phyloP scores from a whole-genome alignment of 2,329 filamentous ascomycete species.

The Periconia sp. region DNA sequence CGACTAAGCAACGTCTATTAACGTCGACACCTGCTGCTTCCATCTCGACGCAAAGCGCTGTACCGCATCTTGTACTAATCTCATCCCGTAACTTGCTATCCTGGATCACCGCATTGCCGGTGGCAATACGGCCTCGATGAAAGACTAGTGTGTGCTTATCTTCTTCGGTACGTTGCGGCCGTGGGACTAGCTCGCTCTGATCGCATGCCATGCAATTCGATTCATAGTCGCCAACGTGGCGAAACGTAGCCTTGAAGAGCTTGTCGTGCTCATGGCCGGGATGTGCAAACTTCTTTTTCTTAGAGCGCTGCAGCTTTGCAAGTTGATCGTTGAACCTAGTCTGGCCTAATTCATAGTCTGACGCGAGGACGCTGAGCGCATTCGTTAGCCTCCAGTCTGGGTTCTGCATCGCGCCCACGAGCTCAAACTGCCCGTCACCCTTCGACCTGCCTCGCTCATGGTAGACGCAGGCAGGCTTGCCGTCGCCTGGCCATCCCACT shows the following conservation, averaged over 20 bases:
- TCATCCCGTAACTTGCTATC: slow-evolving; percentile 2
- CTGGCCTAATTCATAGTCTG: not conserved
- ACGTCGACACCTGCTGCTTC: slow-evolving; percentile 7
- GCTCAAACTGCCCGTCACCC: slow-evolving; percentile 7
- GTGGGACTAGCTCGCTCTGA: slow-evolving; percentile 3
- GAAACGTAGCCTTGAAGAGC: slow-evolving; percentile 5
- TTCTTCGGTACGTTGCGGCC: slow-evolving; percentile 1
- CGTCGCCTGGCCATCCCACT: slow-evolving; percentile 6
- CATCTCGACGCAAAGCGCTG: slow-evolving; percentile 3
- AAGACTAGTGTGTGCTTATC: slow-evolving; percentile 3
- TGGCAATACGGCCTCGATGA: slow-evolving; percentile 5
- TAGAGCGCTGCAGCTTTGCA: not conserved
- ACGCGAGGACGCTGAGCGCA: slow-evolving; percentile 3
- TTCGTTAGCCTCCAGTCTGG: slow-evolving; percentile 2
- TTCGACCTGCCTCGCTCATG: slow-evolving; percentile 6
- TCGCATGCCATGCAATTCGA: slow-evolving; percentile 1
- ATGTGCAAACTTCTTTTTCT: slow-evolving; percentile 5
- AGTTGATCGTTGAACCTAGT: slow-evolving; percentile 5
- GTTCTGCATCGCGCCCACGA: slow-evolving; percentile 9
- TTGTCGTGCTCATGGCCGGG: slow-evolving; percentile 4
- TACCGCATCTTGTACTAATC: slow-evolving; percentile 4
- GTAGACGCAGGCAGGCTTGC: slow-evolving; percentile 6
- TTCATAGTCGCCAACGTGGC: slow-evolving; percentile 2
- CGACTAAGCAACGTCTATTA: slow-evolving; percentile 6
- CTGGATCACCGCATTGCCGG: slow-evolving; percentile 4